Base-by-base conservation (phyloP, 1,139 yeast species). In the Magnusiomyces tetraspermus region DNA sequence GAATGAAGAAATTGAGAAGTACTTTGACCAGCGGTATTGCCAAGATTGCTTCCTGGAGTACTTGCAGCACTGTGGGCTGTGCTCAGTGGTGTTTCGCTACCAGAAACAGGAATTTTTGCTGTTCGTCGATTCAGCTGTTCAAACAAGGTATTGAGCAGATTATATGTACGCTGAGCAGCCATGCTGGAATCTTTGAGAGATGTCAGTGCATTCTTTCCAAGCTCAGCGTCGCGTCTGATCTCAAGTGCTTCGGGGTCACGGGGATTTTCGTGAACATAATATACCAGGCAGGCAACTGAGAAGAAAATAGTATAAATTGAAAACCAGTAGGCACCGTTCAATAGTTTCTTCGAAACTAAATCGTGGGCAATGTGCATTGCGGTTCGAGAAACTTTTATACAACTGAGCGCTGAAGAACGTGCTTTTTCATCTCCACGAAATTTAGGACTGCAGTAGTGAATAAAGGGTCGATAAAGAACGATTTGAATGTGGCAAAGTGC, bases 261-360 rank as follows among this genome's bases (percentile, higher is more conserved):
- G 24, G 81, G 77, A 21, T 80, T 81, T 62, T 85, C 94, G 67
- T 87, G 96, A 55, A 82, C 85, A 64, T 87, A 89, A 63, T 85
- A 89, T 10, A 87, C 81, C 61, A 89, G 73, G 61, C 95, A 86
- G 0, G 96, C 95, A 53, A 89, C 89, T 2, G 95, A 83, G 65
- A 87, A 89, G 66, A 89, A 89, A n/a, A 89, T 84, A 0, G 96
- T 87, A 66, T 89, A 89, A 67, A 85, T 84, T 17, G 94, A 83
- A 65, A 88, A 89, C 96, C 96, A 88, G 66, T 89, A 89, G 1
- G 96, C 86, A 1, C 96, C 96, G 57, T 85, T 80, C 53, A 89
- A 72, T 63, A 87, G 75, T 56, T 84, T 77, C 57, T 82, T 81
- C 58, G 80, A 79, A 57, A 85, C 80, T 86, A 89, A 80, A 60